phyloP scores from a whole-genome alignment of 768 basidiomycete genomes.

The Megacollybia marginata region DNA sequence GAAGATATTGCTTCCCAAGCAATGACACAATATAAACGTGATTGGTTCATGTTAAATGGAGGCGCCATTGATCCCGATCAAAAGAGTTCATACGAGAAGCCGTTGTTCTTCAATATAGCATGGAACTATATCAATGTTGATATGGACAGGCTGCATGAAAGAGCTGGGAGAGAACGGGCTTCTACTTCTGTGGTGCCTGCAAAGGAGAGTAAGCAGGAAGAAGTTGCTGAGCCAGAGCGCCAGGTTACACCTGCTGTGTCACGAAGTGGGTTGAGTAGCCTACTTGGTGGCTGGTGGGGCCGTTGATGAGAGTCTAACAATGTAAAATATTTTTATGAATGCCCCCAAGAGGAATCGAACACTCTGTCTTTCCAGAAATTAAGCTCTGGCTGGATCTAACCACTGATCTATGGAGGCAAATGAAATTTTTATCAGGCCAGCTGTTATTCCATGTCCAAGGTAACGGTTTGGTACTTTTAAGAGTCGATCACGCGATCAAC shows the following conservation, averaged over 20 bases:
- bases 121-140: constrained; percentile 88
- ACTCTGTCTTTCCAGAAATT: no score
- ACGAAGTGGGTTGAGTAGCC: constrained; percentile 50
- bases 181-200: constrained; percentile 12
- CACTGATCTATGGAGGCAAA: no score
- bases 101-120: constrained; percentile 90
- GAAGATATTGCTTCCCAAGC: constrained; percentile 43
- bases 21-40: constrained; percentile 49
- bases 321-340: background rate
- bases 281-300: constrained; percentile 86
- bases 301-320: background rate
- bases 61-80: constrained; percentile 40
- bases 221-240: constrained; percentile 44
- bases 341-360: no score
- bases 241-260: constrained; percentile 31
- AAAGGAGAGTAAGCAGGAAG: constrained; percentile 42
- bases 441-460: no score
- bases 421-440: no score
- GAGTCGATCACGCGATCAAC: no score
- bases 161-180: constrained; percentile 54
- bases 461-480: no score
- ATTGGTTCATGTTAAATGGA: constrained; percentile 77
- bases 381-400: no score
- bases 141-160: constrained; percentile 65
- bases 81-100: constrained; percentile 58